phyloP scores from a whole-genome alignment of 2,329 filamentous ascomycete species.

The Diaporthe australafricana region DNA sequence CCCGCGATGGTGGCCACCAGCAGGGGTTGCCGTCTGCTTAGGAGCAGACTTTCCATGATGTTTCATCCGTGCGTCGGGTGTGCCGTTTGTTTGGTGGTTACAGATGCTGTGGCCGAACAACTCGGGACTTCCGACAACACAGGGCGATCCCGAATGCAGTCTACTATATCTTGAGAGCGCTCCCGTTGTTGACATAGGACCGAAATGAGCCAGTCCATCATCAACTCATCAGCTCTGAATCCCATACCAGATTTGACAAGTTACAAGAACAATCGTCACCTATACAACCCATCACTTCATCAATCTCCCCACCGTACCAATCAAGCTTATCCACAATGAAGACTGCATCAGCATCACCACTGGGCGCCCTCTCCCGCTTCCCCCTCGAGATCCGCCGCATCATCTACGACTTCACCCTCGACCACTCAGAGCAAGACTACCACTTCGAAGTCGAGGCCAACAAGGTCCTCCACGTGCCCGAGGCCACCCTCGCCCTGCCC shows the following conservation, averaged over 20 bases:
- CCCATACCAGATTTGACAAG: not conserved
- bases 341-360: not conserved
- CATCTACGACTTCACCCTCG: constrained; percentile 1
- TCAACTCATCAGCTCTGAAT: not conserved
- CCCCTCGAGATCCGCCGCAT: constrained; percentile 8
- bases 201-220: not conserved
- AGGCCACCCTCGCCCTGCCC: not conserved
- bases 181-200: not conserved
- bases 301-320: too few species aligned
- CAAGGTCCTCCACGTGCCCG: not conserved
- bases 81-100: constrained; percentile 6
- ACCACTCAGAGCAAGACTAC: constrained; percentile 1
- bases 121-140: not conserved
- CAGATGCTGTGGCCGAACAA: not conserved
- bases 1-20: not conserved
- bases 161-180: not conserved
- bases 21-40: not conserved
- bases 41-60: not conserved
- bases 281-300: not conserved
- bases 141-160: not conserved
- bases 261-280: not conserved
- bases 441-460: constrained; percentile 14
- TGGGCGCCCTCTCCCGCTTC: not conserved
- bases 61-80: constrained; percentile 6
- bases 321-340: not conserved